Evolutionary conservation across 495 filamentous ascomycete species (phyloP), one percentile per base, ranked within the genome.

Genomic region (Usnea hakonensis): DNA sequence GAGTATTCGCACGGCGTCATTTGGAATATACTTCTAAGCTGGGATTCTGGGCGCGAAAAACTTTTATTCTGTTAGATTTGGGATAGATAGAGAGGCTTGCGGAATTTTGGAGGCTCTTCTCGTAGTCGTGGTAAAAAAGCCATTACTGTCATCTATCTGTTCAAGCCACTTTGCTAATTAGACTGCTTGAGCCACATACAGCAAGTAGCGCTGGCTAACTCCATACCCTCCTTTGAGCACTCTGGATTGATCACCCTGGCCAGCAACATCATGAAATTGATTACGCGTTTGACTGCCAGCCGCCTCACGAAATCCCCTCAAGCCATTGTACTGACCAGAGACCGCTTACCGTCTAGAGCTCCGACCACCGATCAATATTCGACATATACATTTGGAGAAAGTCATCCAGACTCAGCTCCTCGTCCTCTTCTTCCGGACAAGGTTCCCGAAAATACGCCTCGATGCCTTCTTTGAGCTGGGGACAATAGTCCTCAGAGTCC

Each of bases 351-450:
- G 9, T 33, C 28, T 0, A 28, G 19, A 32, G 16, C 28, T 32
- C 48, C 28, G 26, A 52, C 48, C 48, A 52, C 48, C 16, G 7
- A 32, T 52, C 48, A 21, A 16, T 3, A 52, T 32, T 10, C 26
- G 26, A 28, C 48, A 32, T 2, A 19, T 52, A 32, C 2, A 19
- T 36, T 36, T 36, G 1, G 0, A 52, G 2, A 6, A 52, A 52
- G 16, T 52, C 48, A 19, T 52, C 48, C 26, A 52, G 28, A 19
- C 26, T 32, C 26, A 9, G 0, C 28, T 52, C 14, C 9, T 50
- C 52, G 77, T 76, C 4, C 28, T 52, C 14, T 8, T 50, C 52
- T 77, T 76, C 4, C 26, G 28, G 19, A 32, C 2, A 52, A 0
- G 48, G 48, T 2, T 5, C 48, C 48, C 7, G 13, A 16, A 52